Conservation (phyloP, 331 rosid species). For the Malus hybrid region DNA sequence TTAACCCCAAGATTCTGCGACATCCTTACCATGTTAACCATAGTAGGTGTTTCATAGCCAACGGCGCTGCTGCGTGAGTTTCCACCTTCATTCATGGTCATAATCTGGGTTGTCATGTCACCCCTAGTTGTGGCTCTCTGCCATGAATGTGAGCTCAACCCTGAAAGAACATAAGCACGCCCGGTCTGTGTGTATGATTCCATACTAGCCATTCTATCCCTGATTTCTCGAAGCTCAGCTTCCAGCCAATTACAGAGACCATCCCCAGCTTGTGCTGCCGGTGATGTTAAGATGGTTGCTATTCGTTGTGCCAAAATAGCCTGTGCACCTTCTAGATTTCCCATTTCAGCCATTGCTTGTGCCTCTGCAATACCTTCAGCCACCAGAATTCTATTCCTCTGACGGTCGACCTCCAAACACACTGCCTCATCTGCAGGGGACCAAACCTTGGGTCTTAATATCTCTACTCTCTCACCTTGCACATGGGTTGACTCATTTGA, state of each 20-base stretch:
- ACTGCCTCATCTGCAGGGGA: not conserved
- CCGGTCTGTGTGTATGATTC: not conserved
- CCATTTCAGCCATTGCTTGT: constrained; percentile 1
- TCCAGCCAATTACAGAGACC: not conserved
- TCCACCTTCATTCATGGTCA: not conserved
- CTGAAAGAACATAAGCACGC: not conserved
- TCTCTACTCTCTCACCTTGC: not conserved
- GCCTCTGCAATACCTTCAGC: constrained; percentile 3
- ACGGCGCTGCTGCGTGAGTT: not conserved
- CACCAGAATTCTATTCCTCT: constrained; percentile 6
- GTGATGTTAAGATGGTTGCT: not conserved
- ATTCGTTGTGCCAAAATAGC: not conserved
- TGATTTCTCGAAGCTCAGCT: constrained; percentile 7
- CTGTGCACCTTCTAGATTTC: not conserved
- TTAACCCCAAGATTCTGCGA: not conserved
- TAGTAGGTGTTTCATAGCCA: constrained; percentile 3
- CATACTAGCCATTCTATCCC: not conserved
- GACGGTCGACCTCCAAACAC: constrained; percentile 6
- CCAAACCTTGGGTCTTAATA: constrained; percentile 1
- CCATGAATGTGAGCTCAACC: not conserved
- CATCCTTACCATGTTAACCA: not conserved
- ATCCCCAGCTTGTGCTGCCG: constrained; percentile 7
- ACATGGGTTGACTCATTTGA: not conserved
- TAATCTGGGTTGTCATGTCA: not conserved
- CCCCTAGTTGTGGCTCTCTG: constrained; percentile 5